Base-by-base conservation (phyloP, 2,329 filamentous ascomycete species). In the Torrubiella hemipterigena region DNA sequence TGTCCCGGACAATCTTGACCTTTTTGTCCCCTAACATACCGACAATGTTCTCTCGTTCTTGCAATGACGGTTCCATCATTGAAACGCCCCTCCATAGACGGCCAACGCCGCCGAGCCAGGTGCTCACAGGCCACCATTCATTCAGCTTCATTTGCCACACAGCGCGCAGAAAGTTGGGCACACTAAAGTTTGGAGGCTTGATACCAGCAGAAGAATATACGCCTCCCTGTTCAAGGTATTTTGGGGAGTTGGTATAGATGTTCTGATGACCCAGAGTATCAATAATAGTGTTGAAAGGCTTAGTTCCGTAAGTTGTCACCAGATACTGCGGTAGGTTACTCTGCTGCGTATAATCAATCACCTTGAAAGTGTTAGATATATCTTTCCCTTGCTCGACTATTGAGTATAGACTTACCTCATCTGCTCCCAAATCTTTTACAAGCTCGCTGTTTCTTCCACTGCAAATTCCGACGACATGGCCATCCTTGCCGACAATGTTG, bases 261-360 rank as follows among this genome's bases (percentile, higher is more conserved):
- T 59, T 44, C 27, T 68, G 61, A 15, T 55, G 55, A 10, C 68
- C 67, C 5, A 63, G 54, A 27, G 59, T 63, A 40, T 73, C 68
- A 27, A 69, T 54, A 31, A 71, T 58, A 26, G 59, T 42, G 42
- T 69, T 54, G 27, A 62, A 57, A 1, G 50, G 37, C n/a, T 39
- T 19, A 15, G 38, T 21, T 4, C 38, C 44, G 41, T 52, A 64
- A 27, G 41, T 30, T 7, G 43, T 32, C 0, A 46, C 42, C 7
- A 68, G 46, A 19, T 55, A 38, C 0, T 44, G 38, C 2, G 58
- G 38, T 2, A 71, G 42, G 5, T 52, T 38, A 0, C 46, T 38
- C 35, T 62, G 50, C 6, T 49, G 42, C 5, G 42, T 48, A 38
- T 63, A 65, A 38, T 65, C 61, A 34, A 65, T 48, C 6, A 55